Percentiles rank a stretch among this genome's conserved stretches.
Evolutionary conservation across 345 rosid genomes (phyloP).

Genomic region (Hibiscus mutabilis): DNA sequence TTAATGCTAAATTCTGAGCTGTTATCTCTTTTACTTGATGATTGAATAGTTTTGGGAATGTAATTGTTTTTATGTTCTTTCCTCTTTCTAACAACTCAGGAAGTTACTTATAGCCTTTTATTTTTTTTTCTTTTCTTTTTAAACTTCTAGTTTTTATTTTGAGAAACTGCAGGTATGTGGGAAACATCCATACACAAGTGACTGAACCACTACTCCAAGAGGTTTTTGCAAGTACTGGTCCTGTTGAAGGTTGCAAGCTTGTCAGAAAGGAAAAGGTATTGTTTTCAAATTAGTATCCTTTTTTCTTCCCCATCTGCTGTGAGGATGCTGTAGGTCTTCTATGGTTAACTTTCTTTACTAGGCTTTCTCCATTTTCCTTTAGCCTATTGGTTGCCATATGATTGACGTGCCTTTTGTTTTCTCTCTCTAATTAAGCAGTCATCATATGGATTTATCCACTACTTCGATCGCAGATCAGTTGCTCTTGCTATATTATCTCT

Average conservation of each 20-base stretch:
- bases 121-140: conserved; percentile 16
- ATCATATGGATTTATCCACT: conserved; percentile 94
- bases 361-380: background rate
- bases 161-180: conserved; percentile 79
- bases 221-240: conserved; percentile 91
- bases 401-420: conserved; percentile 13
- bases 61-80: conserved; percentile 9
- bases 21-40: background rate
- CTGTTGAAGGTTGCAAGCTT: conserved; percentile 89
- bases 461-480: conserved; percentile 85
- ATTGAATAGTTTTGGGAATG: background rate
- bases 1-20: conserved; percentile 3
- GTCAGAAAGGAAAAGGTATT: conserved; percentile 82
- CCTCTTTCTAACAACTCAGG: conserved; percentile 11
- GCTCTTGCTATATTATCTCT: conserved; percentile 76
- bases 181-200: conserved; percentile 83
- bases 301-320: background rate
- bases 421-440: conserved; percentile 40
- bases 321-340: background rate
- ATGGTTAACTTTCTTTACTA: background rate
- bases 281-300: background rate
- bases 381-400: conserved; percentile 2
- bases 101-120: conserved; percentile 26
- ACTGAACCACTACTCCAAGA: conserved; percentile 92
- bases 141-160: conserved; percentile 32